Conservation (phyloP, 768 basidiomycete genomes). For the Strobilomyces echinocephalus region DNA sequence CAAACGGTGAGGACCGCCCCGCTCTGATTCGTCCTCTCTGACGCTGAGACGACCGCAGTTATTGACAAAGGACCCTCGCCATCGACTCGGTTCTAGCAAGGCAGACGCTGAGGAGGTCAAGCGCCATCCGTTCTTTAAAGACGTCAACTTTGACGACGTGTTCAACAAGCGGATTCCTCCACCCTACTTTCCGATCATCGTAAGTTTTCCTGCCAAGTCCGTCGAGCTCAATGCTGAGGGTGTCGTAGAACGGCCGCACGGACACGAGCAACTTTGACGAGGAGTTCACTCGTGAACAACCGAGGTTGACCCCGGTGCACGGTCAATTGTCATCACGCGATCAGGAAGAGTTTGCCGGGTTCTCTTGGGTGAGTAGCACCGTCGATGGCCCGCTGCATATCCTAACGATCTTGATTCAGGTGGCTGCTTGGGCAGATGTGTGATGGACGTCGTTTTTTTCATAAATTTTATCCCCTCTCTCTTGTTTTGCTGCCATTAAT, state of each 20-base stretch:
- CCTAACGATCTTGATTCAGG: slow-evolving; percentile 8
- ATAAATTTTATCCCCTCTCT: slow-evolving; percentile 23
- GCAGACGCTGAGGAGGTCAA: slow-evolving; percentile 97
- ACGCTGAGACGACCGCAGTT: slow-evolving; percentile 46
- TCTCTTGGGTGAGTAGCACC: slow-evolving; percentile 72
- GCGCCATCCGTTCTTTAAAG: slow-evolving; percentile 96
- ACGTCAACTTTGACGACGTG: slow-evolving; percentile 96
- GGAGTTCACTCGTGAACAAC: slow-evolving; percentile 95
- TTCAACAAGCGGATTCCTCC: slow-evolving; percentile 94
- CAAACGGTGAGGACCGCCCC: slow-evolving; percentile 62
- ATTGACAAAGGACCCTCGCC: slow-evolving; percentile 84
- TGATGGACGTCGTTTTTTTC: slow-evolving; percentile 24
- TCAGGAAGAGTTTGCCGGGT: slow-evolving; percentile 94
- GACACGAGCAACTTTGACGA: slow-evolving; percentile 94
- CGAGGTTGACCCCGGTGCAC: slow-evolving; percentile 95
- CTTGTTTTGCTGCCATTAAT: slow-evolving; percentile 33
- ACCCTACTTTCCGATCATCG: slow-evolving; percentile 95
- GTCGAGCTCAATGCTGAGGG: slow-evolving; percentile 5
- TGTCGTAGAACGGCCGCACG: slow-evolving; percentile 66
- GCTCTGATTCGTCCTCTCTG: background rate
- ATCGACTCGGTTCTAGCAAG: slow-evolving; percentile 87
- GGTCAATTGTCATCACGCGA: slow-evolving; percentile 85
- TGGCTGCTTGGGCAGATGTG: slow-evolving; percentile 58
- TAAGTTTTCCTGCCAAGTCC: slow-evolving; percentile 36
- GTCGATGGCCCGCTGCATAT: background rate